Evolutionary conservation across 805 yeast species (phyloP), one percentile per base, ranked within the genome.

Genomic region (Yueomyces sp.): DNA sequence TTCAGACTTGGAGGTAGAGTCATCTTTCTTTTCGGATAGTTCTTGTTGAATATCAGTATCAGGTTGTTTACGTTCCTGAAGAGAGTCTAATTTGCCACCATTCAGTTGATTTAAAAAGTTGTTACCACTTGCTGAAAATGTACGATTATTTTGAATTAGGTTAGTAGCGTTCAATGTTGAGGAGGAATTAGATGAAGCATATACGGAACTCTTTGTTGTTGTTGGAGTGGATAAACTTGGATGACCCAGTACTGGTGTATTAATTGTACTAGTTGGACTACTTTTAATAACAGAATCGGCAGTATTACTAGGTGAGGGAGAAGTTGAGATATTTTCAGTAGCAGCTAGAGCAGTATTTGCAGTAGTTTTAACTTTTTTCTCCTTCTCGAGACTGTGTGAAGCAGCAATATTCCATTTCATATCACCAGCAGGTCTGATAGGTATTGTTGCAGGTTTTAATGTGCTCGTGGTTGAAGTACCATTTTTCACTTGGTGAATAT

Each of bases 351-450:
- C 19, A 6, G 33, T 30, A 11, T 11, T 28, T 5, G 45, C 26
- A 28, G 44, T 31, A 8, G 42, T 28, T 1, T 41, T 27, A 4
- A 38, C 38, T 38, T 54, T 53, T 39, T 52, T 52, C 26, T 54
- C 57, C 38, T 50, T 56, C 38, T 58, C 58, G 11, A 54, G 47
- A 37, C 50, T 54, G 42, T 54, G 57, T 4, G 73, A 73, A 4
- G 77, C 79, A 4, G 77, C 77, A 2, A 70, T 68, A 2, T 79
- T 68, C 79, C 79, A 74, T 52, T 73, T 73, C 44, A 72, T 55
- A 39, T 72, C 75, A 11, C 76, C 76, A 4, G 67, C 70, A 2
- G 78, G 77, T 50, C 70, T 73, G 2, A 69, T 58, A 1, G 79
- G 79, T 2, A 75, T 61, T 2, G 73, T 61, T 2, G 79, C 78